Conservation (phyloP, 306 rosid genomes). For the Rosa persica region DNA sequence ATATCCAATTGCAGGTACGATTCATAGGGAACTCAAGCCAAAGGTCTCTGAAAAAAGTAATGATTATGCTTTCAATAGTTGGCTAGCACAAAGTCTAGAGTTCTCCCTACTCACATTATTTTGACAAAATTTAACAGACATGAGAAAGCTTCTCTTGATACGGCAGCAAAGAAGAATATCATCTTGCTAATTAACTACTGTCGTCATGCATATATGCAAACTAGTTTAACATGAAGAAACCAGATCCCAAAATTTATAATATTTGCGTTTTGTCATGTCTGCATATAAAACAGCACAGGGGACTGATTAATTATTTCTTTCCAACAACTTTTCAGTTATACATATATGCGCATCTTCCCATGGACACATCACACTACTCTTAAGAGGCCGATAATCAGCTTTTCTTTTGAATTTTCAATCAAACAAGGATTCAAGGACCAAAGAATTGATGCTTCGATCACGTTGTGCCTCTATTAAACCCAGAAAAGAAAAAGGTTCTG, state of each 20-base stretch:
- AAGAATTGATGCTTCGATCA: background rate
- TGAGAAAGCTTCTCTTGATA: background rate
- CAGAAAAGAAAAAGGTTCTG: background rate
- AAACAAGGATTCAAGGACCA: background rate
- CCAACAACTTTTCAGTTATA: background rate
- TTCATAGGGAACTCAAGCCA: background rate
- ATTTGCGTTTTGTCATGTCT: background rate
- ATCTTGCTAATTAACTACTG: background rate
- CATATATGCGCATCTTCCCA: background rate
- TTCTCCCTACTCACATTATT: background rate
- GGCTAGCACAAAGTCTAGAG: background rate
- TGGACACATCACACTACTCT: background rate
- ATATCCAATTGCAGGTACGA: background rate
- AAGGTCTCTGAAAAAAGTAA: background rate
- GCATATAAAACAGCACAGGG: background rate
- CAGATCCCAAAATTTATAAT: background rate
- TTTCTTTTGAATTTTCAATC: background rate
- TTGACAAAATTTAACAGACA: background rate
- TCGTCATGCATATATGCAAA: background rate
- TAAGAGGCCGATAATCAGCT: background rate
- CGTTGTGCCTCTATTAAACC: background rate
- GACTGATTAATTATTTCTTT: background rate
- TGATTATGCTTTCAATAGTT: background rate
- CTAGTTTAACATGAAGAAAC: background rate
- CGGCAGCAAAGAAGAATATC: background rate